Percentiles rank a stretch among this genome's conserved stretches.
These are phyloP conservation scores for Rhizophlyctis rosea DNA, from an alignment of 192 early-diverging fungal genomes.

Conservation along the genomic window DNA sequence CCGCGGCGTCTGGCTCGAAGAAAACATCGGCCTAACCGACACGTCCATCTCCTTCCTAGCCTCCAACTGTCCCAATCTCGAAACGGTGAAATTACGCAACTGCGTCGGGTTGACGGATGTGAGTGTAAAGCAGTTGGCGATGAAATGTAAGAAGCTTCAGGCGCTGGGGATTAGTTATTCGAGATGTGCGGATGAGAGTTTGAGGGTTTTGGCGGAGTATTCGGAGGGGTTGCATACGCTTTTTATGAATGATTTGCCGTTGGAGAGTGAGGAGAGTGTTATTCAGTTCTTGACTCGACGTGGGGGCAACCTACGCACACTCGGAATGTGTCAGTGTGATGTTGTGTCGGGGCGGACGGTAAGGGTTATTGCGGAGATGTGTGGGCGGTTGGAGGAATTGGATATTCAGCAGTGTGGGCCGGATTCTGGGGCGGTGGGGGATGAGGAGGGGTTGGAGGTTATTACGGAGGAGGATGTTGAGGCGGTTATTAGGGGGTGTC, in stretches of 20 bases:
- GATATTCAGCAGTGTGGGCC: slow-evolving; percentile 7
- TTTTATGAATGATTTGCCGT: slow-evolving; percentile 24
- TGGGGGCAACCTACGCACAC: slow-evolving; percentile 7
- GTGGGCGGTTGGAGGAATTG: slow-evolving; percentile 6
- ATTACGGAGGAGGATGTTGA: slow-evolving; percentile 1
- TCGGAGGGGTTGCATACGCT: slow-evolving; percentile 21
- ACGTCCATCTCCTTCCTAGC: slow-evolving; percentile 12
- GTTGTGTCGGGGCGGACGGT: slow-evolving; percentile 1
- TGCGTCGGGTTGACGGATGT: slow-evolving; percentile 13
- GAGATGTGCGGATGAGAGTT: slow-evolving; percentile 11
- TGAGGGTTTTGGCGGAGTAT: slow-evolving; percentile 2
- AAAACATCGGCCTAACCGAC: slow-evolving; percentile 23
- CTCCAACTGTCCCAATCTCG: slow-evolving; percentile 2
- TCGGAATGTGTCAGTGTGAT: slow-evolving; percentile 16
- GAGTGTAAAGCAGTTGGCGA: slow-evolving; percentile 1
- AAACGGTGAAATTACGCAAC: slow-evolving; percentile 22
- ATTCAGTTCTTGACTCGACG: slow-evolving; percentile 4
- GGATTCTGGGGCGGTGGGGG: background rate
- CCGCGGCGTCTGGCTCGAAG: slow-evolving; percentile 19
- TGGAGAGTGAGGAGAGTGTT: slow-evolving; percentile 3
- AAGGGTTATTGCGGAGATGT: background rate
- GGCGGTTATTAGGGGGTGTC: background rate
- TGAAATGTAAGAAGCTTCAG: slow-evolving; percentile 7
- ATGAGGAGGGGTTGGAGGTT: background rate
- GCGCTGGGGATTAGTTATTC: slow-evolving; percentile 26